Base-by-base conservation (phyloP, 306 rosid species). In the Cucurbita ficifolia region DNA sequence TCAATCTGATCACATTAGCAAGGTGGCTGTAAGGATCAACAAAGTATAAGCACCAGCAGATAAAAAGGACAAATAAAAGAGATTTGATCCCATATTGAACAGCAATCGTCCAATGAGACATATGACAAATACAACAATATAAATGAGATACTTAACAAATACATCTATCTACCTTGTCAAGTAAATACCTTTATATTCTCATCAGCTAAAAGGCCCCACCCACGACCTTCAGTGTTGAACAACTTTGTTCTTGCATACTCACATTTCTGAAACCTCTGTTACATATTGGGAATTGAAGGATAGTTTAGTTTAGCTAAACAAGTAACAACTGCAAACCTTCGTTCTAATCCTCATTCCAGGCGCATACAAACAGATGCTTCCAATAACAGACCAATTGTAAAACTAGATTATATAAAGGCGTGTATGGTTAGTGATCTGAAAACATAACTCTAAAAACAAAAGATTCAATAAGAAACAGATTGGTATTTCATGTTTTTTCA, bases 151-250 rank as follows among this genome's bases (percentile, higher is more conserved):
- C 19, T 43, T n/a, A 50, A 67, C 5, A 21, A n/a, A 67, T 67
- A 21, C 35, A 45, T 69, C 24, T 50, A 14, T 48, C 24, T 29
- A 70, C 71, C 52, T 58, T 68, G 19, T 39, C 38, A 75, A 53
- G 75, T 16, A 51, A 72, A 77, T 84, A 93, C 98, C 97, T 87
- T 88, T 56, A 93, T 85, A 75, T 88, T 80, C 83, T 93, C 89
- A 75, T 84, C 92, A 70, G 96, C 90, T 81, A 90, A 53, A 86
- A 93, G 96, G 76, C 98, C 98, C 96, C 96, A 90, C 58, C 97
- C 98, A 63, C 97, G 86, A 72, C 92, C 92, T 71, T 88, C 96
- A 64, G 98, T 93, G 84, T 86, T 85, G 79, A 87, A 88, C 86
- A 93, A 78, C 89, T 84, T 88, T 75, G 92, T 86, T 88, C 85